Evolutionary conservation across 306 rosid species (phyloP).

Genomic region (Trifolium repens): DNA sequence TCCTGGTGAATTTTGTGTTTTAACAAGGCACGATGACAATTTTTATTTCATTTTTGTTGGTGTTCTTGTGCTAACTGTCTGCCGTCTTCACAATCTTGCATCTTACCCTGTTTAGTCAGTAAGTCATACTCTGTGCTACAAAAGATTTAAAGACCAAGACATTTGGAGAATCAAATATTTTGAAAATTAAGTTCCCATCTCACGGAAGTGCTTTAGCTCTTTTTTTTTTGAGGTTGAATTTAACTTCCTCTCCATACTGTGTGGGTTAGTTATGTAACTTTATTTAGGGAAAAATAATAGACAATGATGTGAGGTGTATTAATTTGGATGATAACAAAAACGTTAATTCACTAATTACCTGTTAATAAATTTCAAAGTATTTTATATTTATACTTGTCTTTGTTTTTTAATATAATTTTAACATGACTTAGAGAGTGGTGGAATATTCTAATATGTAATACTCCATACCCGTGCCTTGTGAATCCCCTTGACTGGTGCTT

Average conservation of each 20-base stretch:
- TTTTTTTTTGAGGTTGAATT: slow-evolving; percentile 21
- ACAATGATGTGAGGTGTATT: neutral
- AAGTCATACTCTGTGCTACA: neutral
- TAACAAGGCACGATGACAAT: neutral
- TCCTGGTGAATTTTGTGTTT: slow-evolving; percentile 6
- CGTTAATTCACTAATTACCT: neutral
- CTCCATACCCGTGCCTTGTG: neutral
- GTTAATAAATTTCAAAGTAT: neutral
- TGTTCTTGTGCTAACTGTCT: slow-evolving; percentile 10
- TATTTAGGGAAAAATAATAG: neutral
- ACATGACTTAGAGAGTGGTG: slow-evolving; percentile 3
- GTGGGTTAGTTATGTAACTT: slow-evolving; percentile 2
- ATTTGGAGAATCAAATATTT: slow-evolving; percentile 1
- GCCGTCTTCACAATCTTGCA: slow-evolving; percentile 3
- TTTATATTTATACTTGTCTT: neutral
- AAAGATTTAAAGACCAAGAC: neutral
- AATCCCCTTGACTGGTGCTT: neutral
- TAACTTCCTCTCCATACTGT: neutral
- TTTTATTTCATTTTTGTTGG: slow-evolving; percentile 11
- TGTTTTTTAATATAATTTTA: neutral
- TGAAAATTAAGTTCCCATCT: slow-evolving; percentile 18
- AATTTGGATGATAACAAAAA: slow-evolving; percentile 5
- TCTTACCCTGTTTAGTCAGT: neutral
- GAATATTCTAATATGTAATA: slow-evolving; percentile 2
- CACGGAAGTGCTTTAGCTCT: neutral